Conservation (phyloP, 768 basidiomycete genomes). For the Daedaleopsis nitida region DNA sequence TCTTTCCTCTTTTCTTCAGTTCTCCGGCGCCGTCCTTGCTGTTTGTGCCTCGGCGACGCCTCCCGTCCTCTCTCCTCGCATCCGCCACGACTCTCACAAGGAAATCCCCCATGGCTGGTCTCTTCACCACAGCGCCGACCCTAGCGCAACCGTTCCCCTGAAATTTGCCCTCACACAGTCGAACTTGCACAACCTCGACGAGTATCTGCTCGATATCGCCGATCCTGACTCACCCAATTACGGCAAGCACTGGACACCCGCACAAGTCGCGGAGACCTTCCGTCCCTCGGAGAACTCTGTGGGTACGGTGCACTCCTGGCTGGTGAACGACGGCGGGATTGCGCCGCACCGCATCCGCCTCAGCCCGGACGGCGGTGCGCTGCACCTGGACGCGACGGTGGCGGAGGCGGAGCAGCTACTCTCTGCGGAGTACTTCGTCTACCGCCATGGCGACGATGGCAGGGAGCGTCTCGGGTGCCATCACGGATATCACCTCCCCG, state of each 20-base stretch:
- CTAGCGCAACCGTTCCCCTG: constrained; percentile 44
- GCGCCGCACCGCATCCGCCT: constrained; percentile 39
- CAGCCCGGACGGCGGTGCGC: constrained; percentile 43
- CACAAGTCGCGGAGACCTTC: constrained; percentile 47
- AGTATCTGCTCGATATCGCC: constrained; percentile 48
- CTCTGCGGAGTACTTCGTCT: constrained; percentile 55
- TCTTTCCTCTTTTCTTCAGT: neutral
- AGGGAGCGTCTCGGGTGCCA: constrained; percentile 60
- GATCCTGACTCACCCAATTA: constrained; percentile 53
- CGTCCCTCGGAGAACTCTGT: constrained; percentile 45
- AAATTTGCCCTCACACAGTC: constrained; percentile 50
- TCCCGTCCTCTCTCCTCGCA: neutral
- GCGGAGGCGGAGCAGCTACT: constrained; percentile 47
- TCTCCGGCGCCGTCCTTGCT: neutral
- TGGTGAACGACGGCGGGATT: constrained; percentile 42
- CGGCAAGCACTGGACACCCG: constrained; percentile 51
- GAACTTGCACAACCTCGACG: constrained; percentile 48
- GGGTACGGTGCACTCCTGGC: constrained; percentile 45
- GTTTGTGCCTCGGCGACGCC: neutral
- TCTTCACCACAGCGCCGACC: constrained; percentile 33
- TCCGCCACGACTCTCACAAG: neutral
- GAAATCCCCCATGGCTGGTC: neutral
- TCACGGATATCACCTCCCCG: constrained; percentile 64
- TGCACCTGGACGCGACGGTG: constrained; percentile 42
- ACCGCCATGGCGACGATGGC: constrained; percentile 52